phyloP scores from a whole-genome alignment of 164 flowering plant genomes.

The Annona cherimola region DNA sequence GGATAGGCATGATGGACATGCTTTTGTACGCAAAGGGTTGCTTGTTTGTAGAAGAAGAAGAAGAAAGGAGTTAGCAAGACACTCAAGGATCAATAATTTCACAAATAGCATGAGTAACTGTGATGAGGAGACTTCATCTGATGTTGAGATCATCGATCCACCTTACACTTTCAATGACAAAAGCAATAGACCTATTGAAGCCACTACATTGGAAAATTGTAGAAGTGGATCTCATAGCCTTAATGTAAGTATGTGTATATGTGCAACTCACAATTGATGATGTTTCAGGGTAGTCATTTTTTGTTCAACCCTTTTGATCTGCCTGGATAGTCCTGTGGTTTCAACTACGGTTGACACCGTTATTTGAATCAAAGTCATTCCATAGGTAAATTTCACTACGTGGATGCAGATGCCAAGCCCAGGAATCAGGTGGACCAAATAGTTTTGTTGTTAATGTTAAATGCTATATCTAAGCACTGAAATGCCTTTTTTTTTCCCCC shows the following conservation, averaged over 20 bases:
- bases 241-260: conserved; percentile 39
- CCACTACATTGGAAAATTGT: conserved; percentile 19
- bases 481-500: not conserved
- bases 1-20: conserved; percentile 26
- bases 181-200: conserved; percentile 22
- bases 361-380: not conserved
- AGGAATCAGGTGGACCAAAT: not conserved
- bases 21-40: conserved; percentile 29
- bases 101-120: conserved; percentile 24
- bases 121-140: conserved; percentile 21
- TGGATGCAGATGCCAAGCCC: not conserved
- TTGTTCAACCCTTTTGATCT: not conserved
- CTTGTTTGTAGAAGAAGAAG: conserved; percentile 31
- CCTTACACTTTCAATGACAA: conserved; percentile 10
- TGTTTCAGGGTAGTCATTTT: not conserved
- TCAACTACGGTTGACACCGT: not conserved
- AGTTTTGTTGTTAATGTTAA: not conserved
- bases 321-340: not conserved
- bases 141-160: conserved; percentile 23
- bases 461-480: not conserved
- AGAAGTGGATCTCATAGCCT: conserved; percentile 21
- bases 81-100: conserved; percentile 29
- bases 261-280: not conserved
- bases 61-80: conserved; percentile 36
- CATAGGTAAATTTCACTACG: not conserved